These are phyloP conservation scores for Candida michaelii DNA, from an alignment of 805 yeast genomes.

Conservation along the genomic window DNA sequence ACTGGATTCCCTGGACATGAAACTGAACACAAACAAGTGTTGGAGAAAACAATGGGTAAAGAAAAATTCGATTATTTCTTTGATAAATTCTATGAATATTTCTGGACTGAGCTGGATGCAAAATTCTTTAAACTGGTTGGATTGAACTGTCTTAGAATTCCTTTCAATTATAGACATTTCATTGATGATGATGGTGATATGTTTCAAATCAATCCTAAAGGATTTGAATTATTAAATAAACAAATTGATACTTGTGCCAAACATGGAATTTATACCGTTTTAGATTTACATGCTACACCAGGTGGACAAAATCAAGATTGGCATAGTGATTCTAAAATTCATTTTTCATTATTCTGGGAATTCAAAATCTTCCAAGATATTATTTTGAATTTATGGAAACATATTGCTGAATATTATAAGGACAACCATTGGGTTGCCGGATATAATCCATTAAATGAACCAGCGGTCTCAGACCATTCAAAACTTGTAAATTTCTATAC, in stretches of 20 bases:
- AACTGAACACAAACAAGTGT: constrained; percentile 46
- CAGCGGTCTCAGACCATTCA: constrained; percentile 44
- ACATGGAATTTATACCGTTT: constrained; percentile 47
- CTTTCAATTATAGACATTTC: constrained; percentile 54
- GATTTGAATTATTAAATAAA: constrained; percentile 45
- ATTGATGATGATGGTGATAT: constrained; percentile 46
- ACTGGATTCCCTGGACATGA: constrained; percentile 58
- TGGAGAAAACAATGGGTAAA: constrained; percentile 41
- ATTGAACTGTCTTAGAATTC: constrained; percentile 49
- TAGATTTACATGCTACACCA: constrained; percentile 51
- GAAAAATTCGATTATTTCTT: constrained; percentile 51
- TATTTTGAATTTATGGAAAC: constrained; percentile 44
- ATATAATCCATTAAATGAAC: constrained; percentile 55
- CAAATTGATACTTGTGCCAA: constrained; percentile 45
- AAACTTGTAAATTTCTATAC: constrained; percentile 41
- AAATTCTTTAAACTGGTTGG: constrained; percentile 41
- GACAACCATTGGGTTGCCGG: constrained; percentile 53
- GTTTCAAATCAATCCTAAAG: constrained; percentile 41
- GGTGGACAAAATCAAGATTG: constrained; percentile 59
- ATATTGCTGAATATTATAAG: constrained; percentile 45
- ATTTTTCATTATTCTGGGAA: constrained; percentile 50
- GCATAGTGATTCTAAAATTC: constrained; percentile 50
- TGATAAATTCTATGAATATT: constrained; percentile 52
- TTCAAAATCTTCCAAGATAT: constrained; percentile 49
- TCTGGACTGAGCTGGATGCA: constrained; percentile 53